Evolutionary conservation across 805 yeast species (phyloP).

Genomic region (Myxozyma kluyveri): DNA sequence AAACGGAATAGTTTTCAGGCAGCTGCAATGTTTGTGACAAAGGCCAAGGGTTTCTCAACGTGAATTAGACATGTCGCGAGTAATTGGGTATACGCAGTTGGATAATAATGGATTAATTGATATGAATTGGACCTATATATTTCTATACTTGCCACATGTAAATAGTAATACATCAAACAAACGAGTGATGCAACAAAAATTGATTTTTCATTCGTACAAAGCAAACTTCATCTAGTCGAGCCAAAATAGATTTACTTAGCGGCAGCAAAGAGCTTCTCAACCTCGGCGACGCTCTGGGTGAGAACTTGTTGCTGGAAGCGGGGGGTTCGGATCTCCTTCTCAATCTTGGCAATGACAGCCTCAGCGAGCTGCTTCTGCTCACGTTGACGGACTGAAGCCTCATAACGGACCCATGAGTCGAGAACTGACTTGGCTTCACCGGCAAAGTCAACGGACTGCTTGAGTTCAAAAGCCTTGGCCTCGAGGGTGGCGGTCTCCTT

Average conservation of each 20-base stretch:
- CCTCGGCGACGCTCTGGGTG: conserved; percentile 85
- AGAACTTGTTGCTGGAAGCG: conserved; percentile 92
- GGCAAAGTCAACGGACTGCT: conserved; percentile 85
- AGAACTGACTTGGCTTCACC: conserved; percentile 89
- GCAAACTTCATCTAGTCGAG: no score
- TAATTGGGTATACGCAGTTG: not conserved
- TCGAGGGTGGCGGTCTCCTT: conserved; percentile 96
- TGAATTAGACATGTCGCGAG: no score
- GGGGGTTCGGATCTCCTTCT: conserved; percentile 76
- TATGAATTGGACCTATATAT: not conserved
- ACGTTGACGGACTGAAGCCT: conserved; percentile 90
- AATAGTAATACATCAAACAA: no score
- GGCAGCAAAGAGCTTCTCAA: conserved; percentile 69
- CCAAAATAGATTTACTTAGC: conserved; percentile 15
- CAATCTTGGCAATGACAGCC: conserved; percentile 82
- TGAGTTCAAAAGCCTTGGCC: conserved; percentile 88
- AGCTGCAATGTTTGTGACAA: not conserved
- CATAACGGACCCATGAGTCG: conserved; percentile 99
- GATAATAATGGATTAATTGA: not conserved
- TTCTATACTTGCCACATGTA: no score
- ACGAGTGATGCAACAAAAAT: no score
- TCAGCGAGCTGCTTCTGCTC: conserved; percentile 91
- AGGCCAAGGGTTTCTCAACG: not conserved
- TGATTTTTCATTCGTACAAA: no score
- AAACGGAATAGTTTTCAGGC: not conserved